Conservation (phyloP, 345 rosid species). For the Physaria fendleri region DNA sequence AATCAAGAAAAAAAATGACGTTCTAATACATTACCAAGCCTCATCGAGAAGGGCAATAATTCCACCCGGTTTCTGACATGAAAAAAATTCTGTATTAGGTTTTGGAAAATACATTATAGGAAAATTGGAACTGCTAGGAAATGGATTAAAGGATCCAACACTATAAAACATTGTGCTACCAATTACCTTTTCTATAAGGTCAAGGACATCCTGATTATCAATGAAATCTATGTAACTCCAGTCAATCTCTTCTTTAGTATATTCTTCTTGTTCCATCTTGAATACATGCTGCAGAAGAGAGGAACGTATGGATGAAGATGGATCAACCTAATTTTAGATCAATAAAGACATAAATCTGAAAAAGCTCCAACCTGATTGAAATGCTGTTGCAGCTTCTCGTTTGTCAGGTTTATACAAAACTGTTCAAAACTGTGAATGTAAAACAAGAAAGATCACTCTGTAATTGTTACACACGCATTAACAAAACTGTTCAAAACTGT, state of each 20-base stretch:
- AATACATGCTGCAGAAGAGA: conserved; percentile 75
- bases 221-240: conserved; percentile 98
- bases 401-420: conserved; percentile 96
- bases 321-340: background rate
- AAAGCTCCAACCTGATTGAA: conserved; percentile 78
- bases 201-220: conserved; percentile 93
- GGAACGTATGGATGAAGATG: conserved; percentile 6
- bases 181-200: conserved; percentile 92
- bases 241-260: conserved; percentile 87
- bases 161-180: conserved; percentile 1
- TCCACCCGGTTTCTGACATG: conserved; percentile 96
- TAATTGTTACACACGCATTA: background rate
- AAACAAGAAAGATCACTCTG: conserved; percentile 12
- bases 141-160: background rate
- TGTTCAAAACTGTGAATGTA: conserved; percentile 79
- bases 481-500: too few relatives aligned
- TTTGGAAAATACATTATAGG: background rate
- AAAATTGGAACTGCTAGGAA: background rate
- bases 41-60: conserved; percentile 96
- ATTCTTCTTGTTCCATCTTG: conserved; percentile 99
- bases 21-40: conserved; percentile 65
- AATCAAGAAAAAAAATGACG: background rate
- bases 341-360: background rate
- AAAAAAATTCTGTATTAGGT: conserved; percentile 27
- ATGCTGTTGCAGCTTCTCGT: conserved; percentile 98